Conservation (phyloP, 73 alveolate species). For the Breviolum minutum region DNA sequence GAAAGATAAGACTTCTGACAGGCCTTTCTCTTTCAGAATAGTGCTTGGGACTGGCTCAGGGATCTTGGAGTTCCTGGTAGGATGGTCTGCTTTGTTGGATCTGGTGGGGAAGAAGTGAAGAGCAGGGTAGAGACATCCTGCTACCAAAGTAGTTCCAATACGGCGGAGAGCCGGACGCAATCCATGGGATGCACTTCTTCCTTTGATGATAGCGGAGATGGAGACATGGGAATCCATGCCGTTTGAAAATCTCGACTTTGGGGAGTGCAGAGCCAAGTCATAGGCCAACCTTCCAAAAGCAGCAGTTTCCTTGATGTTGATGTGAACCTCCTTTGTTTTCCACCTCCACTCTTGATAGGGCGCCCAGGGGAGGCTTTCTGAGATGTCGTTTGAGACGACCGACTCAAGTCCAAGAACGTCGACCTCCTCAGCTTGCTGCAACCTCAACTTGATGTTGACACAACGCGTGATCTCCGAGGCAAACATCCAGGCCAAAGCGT, state of each 20-base stretch:
- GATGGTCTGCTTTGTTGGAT: not conserved
- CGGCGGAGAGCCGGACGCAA: not conserved
- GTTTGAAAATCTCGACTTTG: not conserved
- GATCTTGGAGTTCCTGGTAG: not conserved
- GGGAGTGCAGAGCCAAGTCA: not conserved
- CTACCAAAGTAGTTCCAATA: not conserved
- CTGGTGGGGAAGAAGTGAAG: conserved; percentile 13
- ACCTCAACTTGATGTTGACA: too few relatives aligned
- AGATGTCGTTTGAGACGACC: not conserved
- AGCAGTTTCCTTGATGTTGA: not conserved
- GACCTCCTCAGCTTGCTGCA: too few relatives aligned
- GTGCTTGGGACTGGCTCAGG: not conserved
- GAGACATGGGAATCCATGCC: not conserved
- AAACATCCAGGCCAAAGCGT: not conserved
- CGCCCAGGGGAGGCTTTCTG: not conserved
- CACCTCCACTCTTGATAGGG: not conserved
- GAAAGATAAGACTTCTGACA: not conserved
- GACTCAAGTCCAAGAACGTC: not conserved
- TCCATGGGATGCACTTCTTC: not conserved
- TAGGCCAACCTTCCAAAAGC: not conserved
- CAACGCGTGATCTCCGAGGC: not conserved
- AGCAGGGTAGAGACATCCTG: not conserved
- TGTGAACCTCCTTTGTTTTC: not conserved
- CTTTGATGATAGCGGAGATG: not conserved
- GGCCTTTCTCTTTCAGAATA: not conserved